phyloP scores from a whole-genome alignment of 129 eudicot genomes.

The Pittosporum tobira region DNA sequence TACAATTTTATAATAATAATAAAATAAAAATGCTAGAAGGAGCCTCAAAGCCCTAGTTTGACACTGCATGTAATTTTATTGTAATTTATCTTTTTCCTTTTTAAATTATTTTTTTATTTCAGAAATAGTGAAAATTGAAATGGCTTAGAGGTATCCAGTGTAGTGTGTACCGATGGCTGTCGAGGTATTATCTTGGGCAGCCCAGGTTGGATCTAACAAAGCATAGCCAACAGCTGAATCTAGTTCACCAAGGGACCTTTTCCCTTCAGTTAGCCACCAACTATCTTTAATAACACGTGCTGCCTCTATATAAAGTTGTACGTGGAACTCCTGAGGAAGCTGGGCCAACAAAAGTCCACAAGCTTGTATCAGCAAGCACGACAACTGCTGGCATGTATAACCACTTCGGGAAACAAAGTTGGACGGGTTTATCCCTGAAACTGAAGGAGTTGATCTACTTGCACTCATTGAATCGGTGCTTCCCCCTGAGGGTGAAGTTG shows the following conservation, averaged over 20 bases:
- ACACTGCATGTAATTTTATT: too few relatives aligned
- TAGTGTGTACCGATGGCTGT: slow-evolving; percentile 69
- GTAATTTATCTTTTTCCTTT: too few relatives aligned
- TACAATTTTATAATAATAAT: too few relatives aligned
- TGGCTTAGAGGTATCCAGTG: not conserved
- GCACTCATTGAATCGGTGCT: slow-evolving; percentile 88
- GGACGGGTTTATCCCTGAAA: slow-evolving; percentile 49
- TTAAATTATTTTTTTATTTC: too few relatives aligned
- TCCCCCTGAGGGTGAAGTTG: slow-evolving; percentile 97
- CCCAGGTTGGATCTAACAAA: slow-evolving; percentile 93
- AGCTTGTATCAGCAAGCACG: slow-evolving; percentile 95
- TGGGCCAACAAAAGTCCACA: slow-evolving; percentile 94
- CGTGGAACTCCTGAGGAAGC: slow-evolving; percentile 84
- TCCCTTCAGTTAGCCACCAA: slow-evolving; percentile 91
- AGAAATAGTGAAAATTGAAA: not conserved
- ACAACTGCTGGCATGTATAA: slow-evolving; percentile 85
- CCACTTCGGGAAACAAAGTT: slow-evolving; percentile 76
- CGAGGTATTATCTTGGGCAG: slow-evolving; percentile 97
- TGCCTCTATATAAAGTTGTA: slow-evolving; percentile 80
- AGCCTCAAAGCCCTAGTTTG: too few relatives aligned
- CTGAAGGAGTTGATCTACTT: slow-evolving; percentile 44
- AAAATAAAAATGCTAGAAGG: too few relatives aligned
- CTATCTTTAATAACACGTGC: slow-evolving; percentile 87
- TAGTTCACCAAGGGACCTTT: slow-evolving; percentile 57
- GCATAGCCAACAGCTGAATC: slow-evolving; percentile 97